A percentile compares a stretch with the other conserved stretches of the same genome.
Conservation (phyloP, 441 rosid species). For the Erysimum pusillum region DNA sequence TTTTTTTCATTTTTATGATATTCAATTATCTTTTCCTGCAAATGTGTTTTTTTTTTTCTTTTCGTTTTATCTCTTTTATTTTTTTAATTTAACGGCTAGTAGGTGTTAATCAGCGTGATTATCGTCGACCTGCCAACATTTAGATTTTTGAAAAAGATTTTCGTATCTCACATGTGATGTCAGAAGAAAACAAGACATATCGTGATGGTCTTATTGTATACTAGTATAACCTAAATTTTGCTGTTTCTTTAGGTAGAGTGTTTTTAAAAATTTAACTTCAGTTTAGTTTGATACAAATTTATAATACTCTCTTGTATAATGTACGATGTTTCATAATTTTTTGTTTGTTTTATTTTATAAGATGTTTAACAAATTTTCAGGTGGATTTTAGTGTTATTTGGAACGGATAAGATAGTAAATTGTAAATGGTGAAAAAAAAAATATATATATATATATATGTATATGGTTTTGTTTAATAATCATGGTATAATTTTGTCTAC, state of each 20-base stretch:
- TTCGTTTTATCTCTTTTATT: background rate
- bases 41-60: background rate
- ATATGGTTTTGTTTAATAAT: background rate
- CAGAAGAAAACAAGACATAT: slow-evolving; percentile 6
- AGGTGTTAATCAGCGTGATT: slow-evolving; percentile 40
- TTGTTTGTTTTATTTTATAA: too few relatives aligned
- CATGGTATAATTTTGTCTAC: background rate
- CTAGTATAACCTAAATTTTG: background rate
- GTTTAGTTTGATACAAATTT: background rate
- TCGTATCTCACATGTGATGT: slow-evolving; percentile 32
- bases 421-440: background rate
- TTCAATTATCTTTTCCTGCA: slow-evolving; percentile 3
- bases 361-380: too few relatives aligned
- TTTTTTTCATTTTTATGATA: background rate
- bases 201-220: background rate
- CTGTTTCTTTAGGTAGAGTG: background rate
- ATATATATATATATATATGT: background rate
- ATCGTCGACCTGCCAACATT: slow-evolving; percentile 24
- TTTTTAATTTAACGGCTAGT: slow-evolving; percentile 50
- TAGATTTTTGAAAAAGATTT: slow-evolving; percentile 10
- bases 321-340: too few relatives aligned
- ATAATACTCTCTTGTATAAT: background rate
- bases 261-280: background rate
- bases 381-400: too few relatives aligned
- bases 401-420: too few relatives aligned